These are phyloP conservation scores for Ceratobasidium sp. DNA, from an alignment of 1,284 basidiomycete species.

Conservation along the genomic window DNA sequence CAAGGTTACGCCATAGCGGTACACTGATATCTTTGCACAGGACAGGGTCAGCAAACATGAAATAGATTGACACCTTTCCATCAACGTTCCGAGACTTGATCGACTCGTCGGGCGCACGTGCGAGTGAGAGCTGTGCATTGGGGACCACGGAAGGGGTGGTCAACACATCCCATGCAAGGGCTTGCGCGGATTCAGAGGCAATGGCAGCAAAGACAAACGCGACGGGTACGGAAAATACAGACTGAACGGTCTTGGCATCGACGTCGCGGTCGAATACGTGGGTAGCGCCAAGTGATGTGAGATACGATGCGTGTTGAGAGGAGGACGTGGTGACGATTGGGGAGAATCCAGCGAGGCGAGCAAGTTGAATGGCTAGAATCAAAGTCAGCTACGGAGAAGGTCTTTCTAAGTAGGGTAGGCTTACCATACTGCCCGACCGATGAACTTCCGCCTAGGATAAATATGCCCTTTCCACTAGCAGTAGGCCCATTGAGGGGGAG, in stretches of 20 bases:
- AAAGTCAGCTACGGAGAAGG: constrained; percentile 28
- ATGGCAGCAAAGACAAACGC: constrained; percentile 54
- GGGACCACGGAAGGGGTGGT: constrained; percentile 25
- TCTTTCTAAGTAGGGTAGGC: constrained; percentile 16
- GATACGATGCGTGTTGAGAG: constrained; percentile 51
- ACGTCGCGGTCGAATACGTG: constrained; percentile 57
- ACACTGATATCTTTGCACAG: constrained; percentile 15
- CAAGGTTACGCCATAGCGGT: constrained; percentile 3
- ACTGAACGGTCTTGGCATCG: constrained; percentile 47
- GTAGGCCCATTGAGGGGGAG: not conserved
- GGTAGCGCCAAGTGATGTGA: constrained; percentile 62
- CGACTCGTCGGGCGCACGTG: not conserved
- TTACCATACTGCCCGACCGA: constrained; percentile 33
- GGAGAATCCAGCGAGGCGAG: constrained; percentile 42
- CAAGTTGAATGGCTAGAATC: constrained; percentile 42
- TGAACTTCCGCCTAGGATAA: not conserved
- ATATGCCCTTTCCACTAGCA: constrained; percentile 3
- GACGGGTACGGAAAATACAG: constrained; percentile 43
- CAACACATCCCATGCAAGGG: constrained; percentile 45
- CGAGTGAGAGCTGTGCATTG: constrained; percentile 7
- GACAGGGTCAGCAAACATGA: not conserved
- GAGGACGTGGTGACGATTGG: constrained; percentile 55
- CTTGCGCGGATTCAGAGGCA: constrained; percentile 47
- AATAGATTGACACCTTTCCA: not conserved
- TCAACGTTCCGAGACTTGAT: constrained; percentile 22